A percentile compares a stretch with the other conserved stretches of the same genome.
These are phyloP conservation scores for Saturnispora serradocipensis DNA, from an alignment of 805 yeast genomes.

Conservation along the genomic window DNA sequence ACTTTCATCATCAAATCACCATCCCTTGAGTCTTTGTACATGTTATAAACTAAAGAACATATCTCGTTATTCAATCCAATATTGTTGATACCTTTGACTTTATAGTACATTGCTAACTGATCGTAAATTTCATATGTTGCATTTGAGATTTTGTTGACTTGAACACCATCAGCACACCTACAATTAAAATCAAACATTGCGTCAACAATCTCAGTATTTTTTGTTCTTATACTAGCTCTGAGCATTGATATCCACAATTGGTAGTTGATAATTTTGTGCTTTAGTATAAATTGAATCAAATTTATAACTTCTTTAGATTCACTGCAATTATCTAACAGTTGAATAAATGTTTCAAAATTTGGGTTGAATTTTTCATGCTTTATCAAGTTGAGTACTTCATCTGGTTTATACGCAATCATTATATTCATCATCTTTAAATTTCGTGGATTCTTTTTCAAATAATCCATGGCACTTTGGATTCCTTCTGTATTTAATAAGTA, in stretches of 20 bases:
- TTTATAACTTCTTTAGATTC: not conserved
- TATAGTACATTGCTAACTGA: not conserved
- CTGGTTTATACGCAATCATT: not conserved
- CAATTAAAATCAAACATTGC: constrained; percentile 3
- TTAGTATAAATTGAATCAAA: not conserved
- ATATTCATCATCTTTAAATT: constrained; percentile 5
- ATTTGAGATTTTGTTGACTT: not conserved
- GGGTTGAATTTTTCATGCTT: not conserved
- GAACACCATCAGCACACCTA: not conserved
- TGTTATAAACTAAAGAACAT: constrained; percentile 1
- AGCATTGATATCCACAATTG: constrained; percentile 3
- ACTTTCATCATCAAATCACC: constrained; percentile 5
- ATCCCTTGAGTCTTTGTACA: not conserved
- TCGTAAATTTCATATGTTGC: constrained; percentile 3
- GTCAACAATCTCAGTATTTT: constrained; percentile 1
- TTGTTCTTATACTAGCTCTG: not conserved
- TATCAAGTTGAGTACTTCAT: not conserved
- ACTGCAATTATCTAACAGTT: not conserved
- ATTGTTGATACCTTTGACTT: not conserved
- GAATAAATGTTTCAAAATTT: constrained; percentile 1
- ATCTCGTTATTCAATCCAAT: constrained; percentile 1
- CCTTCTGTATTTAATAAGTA: not conserved
- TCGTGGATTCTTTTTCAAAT: not conserved
- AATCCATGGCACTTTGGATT: not conserved
- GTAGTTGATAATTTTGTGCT: not conserved